These are phyloP conservation scores for Vitis vinifera DNA, from an alignment of 164 flowering plant genomes.

Conservation along the genomic window DNA sequence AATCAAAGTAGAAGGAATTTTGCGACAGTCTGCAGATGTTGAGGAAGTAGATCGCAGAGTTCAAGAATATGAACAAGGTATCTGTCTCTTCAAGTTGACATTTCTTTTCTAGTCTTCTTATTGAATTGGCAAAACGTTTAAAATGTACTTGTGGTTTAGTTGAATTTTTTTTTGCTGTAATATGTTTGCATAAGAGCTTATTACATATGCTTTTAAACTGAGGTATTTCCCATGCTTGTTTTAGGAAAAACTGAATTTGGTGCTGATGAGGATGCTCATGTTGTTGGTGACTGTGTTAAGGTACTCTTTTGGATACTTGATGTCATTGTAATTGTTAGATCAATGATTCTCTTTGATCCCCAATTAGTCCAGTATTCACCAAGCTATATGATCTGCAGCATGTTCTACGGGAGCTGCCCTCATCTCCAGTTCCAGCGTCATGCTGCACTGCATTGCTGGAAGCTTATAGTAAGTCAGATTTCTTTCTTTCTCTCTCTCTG, in stretches of 20 bases:
- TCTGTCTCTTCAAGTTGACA: neutral
- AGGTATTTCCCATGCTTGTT: conserved; percentile 3
- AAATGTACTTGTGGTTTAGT: neutral
- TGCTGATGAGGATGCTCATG: conserved; percentile 94
- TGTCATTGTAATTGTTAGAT: conserved; percentile 1
- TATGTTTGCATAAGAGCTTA: neutral
- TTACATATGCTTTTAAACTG: conserved; percentile 1
- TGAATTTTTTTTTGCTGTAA: neutral
- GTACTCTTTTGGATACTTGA: conserved; percentile 28
- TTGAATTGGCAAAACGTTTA: neutral
- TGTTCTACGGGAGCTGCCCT: conserved; percentile 98
- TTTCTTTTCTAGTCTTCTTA: conserved; percentile 2
- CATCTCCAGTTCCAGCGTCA: conserved; percentile 98
- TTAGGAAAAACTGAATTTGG: conserved; percentile 86
- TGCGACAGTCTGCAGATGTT: conserved; percentile 95
- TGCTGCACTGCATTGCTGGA: conserved; percentile 97
- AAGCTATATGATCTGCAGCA: conserved; percentile 52
- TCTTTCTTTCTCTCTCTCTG: neutral
- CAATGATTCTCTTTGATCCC: neutral
- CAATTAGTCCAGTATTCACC: neutral
- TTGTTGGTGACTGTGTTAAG: conserved; percentile 98
- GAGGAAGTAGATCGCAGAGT: conserved; percentile 97
- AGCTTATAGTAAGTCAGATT: conserved; percentile 76
- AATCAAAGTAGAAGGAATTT: conserved; percentile 88
- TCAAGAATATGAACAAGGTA: conserved; percentile 97